Evolutionary conservation across 1,139 yeast genomes (phyloP).

Genomic region (Scheffersomyces cryptocercus): DNA sequence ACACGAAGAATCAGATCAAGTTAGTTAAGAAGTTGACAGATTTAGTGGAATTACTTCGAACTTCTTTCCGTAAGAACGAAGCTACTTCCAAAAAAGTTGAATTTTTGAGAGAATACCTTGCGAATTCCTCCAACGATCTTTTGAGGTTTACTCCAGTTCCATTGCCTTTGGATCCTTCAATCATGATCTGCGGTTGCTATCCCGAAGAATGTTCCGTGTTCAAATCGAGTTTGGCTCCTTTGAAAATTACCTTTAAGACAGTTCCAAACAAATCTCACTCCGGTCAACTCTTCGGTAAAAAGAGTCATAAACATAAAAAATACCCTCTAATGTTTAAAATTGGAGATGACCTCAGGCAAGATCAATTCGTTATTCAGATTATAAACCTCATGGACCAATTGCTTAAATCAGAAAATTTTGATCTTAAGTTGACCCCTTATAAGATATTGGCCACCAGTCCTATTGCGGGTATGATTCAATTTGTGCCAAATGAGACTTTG

Average conservation of each 20-base stretch:
- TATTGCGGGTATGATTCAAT: conserved; percentile 88
- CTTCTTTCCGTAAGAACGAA: conserved; percentile 45
- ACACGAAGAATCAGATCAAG: conserved; percentile 47
- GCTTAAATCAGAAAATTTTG: conserved; percentile 85
- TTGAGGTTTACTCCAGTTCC: conserved; percentile 56
- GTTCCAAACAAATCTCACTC: conserved; percentile 25
- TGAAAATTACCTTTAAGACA: conserved; percentile 77
- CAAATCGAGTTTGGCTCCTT: conserved; percentile 86
- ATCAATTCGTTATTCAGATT: conserved; percentile 92
- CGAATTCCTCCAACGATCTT: conserved; percentile 43
- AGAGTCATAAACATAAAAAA: conserved; percentile 40
- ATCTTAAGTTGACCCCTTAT: conserved; percentile 84
- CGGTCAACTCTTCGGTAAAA: conserved; percentile 36
- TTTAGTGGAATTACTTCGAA: conserved; percentile 41
- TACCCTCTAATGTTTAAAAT: conserved; percentile 91
- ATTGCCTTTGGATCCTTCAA: conserved; percentile 71
- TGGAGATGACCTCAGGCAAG: conserved; percentile 96
- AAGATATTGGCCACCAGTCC: conserved; percentile 89
- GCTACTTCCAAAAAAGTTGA: conserved; percentile 46
- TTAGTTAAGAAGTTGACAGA: conserved; percentile 44
- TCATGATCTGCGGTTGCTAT: conserved; percentile 69
- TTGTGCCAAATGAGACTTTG: conserved; percentile 86
- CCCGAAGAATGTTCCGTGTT: conserved; percentile 85
- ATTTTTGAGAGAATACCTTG: conserved; percentile 41
- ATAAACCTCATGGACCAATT: conserved; percentile 89